Evolutionary conservation across 1,284 basidiomycete genomes (phyloP), one percentile per base, ranked within the genome.

Genomic region (Fistulinella staudtii): DNA sequence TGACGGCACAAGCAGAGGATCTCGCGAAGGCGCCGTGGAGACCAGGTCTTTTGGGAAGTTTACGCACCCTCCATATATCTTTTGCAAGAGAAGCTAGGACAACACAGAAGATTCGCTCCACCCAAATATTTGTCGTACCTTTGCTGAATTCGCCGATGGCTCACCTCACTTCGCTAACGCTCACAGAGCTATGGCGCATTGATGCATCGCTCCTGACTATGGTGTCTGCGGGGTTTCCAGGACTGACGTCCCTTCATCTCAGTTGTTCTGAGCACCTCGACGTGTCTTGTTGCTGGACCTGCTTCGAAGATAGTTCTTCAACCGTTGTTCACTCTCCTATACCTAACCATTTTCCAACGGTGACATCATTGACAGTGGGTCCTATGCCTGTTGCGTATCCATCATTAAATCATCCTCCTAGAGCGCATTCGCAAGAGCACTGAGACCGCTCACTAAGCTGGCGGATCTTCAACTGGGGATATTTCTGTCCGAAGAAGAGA

Each of bases 281-380:
- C 44, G 44, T 57, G 20, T 63, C 60, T 38, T 83, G 80, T 58
- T 85, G 82, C 58, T 78, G 76, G 72, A 53, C 56, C 39, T 85
- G 83, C 57, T 77, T 78, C 46, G 78, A 79, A 59, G 80, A 83
- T 38, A 79, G 76, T 33, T 66, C 77, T 22, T 71, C 66, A 9
- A 67, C 70, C 47, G 70, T 71, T n/a, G 51, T 72, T 4, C 81
- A 85, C 58, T 85, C 82, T 3, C 82, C 82, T 0, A 69, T 85
- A 43, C 77, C 79, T 10, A 72, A 76, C 18, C 55, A 70, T 20
- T 79, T 71, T 50, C 41, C 58, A 9, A 65, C 69, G 20, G 67
- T 64, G 7, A 53, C 64, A 37, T 60, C 64, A 14, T 63, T 85
- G 43, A 72, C 74, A 44, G 83, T 85, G 61, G 60, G 79, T 21